A percentile compares a stretch with the other conserved stretches of the same genome.
Conservation (phyloP, 2,329 filamentous ascomycete species). For the Pseudogymnoascus sp. region DNA sequence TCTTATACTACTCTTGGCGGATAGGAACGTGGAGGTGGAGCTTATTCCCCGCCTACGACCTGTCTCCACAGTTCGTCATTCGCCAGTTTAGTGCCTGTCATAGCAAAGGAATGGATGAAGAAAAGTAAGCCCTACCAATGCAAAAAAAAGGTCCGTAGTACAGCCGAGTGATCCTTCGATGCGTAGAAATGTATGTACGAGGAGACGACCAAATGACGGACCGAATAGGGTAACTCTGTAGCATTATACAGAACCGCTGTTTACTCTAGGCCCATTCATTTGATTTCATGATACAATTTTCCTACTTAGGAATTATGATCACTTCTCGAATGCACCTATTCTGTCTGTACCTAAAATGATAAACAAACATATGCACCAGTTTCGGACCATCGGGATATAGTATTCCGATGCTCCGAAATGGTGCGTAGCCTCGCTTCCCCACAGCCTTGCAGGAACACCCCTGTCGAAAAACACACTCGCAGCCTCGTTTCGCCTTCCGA, state of each 20-base stretch:
- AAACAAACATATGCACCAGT: not conserved
- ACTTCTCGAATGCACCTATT: too few relatives aligned
- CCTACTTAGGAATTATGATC: not conserved
- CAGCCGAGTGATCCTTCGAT: not conserved
- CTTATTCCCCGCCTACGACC: not conserved
- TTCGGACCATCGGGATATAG: not conserved
- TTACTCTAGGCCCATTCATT: not conserved
- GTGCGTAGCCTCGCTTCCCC: not conserved
- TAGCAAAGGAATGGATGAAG: not conserved
- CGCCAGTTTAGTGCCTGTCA: not conserved
- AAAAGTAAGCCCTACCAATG: not conserved
- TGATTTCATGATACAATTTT: not conserved
- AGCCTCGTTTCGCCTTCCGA: slow-evolving; percentile 5
- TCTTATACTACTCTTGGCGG: not conserved
- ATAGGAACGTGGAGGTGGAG: not conserved
- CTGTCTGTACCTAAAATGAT: too few relatives aligned
- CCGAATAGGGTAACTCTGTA: not conserved
- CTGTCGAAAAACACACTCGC: not conserved
- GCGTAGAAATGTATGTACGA: not conserved
- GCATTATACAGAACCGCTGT: not conserved
- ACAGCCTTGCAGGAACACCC: not conserved
- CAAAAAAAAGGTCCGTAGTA: not conserved
- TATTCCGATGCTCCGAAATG: not conserved
- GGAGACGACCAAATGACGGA: not conserved
- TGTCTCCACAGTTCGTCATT: not conserved